phyloP scores from a whole-genome alignment of 805 yeast species.

The Candida schatavii region DNA sequence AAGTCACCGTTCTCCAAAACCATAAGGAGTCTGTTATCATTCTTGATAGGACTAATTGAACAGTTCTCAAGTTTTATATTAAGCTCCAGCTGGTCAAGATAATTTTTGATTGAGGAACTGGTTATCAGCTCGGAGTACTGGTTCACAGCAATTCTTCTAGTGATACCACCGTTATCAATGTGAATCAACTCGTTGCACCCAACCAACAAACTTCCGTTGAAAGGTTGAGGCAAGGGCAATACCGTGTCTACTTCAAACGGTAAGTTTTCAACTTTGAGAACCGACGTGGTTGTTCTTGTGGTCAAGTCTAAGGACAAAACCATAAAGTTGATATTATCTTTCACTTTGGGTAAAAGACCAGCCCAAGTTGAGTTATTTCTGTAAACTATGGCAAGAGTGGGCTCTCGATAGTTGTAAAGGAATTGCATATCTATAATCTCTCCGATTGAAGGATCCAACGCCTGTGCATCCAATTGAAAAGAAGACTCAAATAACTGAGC shows the following conservation, averaged over 20 bases:
- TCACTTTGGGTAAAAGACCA: conserved; percentile 58
- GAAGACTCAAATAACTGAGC: conserved; percentile 36
- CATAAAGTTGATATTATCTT: conserved; percentile 60
- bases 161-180: conserved; percentile 73
- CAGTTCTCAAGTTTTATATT: conserved; percentile 57
- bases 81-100: conserved; percentile 47
- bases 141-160: conserved; percentile 62
- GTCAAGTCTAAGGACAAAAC: conserved; percentile 68
- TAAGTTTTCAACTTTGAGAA: conserved; percentile 58
- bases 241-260: conserved; percentile 73
- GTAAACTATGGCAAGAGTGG: conserved; percentile 72
- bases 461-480: conserved; percentile 53
- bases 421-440: conserved; percentile 72
- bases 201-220: conserved; percentile 64
- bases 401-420: conserved; percentile 71
- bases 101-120: conserved; percentile 28
- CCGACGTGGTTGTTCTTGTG: conserved; percentile 59
- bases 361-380: conserved; percentile 68
- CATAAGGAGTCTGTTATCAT: conserved; percentile 33
- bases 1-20: conserved; percentile 32
- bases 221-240: conserved; percentile 60
- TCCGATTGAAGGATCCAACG: conserved; percentile 55
- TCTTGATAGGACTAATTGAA: conserved; percentile 30
- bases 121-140: conserved; percentile 43
- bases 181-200: conserved; percentile 80